Conservation (phyloP, 257 asterid species). For the Solanum lycopersicoides region DNA sequence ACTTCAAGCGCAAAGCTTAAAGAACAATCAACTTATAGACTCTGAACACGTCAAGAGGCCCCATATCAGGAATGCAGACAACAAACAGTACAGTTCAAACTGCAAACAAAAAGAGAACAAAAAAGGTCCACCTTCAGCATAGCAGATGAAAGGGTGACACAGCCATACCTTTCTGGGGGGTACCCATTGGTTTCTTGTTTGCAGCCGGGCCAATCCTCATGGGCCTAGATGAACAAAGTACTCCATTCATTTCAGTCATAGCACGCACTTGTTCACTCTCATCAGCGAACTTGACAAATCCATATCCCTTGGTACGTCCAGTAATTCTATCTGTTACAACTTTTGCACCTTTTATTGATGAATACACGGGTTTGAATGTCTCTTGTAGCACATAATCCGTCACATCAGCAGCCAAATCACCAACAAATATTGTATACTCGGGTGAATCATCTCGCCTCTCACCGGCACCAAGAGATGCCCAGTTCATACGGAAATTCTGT, state of each 20-base stretch:
- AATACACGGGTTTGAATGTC: constrained; percentile 51
- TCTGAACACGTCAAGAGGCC: not conserved
- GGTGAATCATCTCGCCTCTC: constrained; percentile 77
- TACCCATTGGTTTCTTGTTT: constrained; percentile 51
- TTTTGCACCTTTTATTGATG: constrained; percentile 76
- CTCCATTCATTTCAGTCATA: constrained; percentile 84
- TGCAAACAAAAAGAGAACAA: not conserved
- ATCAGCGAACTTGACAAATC: constrained; percentile 75
- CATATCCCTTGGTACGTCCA: constrained; percentile 87
- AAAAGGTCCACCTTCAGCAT: not conserved
- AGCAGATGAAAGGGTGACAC: not conserved
- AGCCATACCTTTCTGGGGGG: constrained; percentile 45
- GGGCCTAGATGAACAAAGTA: constrained; percentile 67
- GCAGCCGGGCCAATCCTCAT: constrained; percentile 92
- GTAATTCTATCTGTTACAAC: constrained; percentile 73
- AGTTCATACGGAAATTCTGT: constrained; percentile 56
- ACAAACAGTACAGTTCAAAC: not conserved
- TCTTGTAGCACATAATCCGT: constrained; percentile 62
- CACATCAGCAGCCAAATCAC: constrained; percentile 87
- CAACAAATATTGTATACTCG: constrained; percentile 72
- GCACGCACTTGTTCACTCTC: constrained; percentile 78
- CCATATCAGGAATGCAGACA: not conserved
- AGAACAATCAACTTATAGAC: constrained; percentile 30
- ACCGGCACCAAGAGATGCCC: constrained; percentile 83
- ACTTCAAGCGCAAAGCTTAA: constrained; percentile 39